Evolutionary conservation across 768 basidiomycete species (phyloP), one percentile per base, ranked within the genome.

Genomic region (Panaeolus cyanescens): DNA sequence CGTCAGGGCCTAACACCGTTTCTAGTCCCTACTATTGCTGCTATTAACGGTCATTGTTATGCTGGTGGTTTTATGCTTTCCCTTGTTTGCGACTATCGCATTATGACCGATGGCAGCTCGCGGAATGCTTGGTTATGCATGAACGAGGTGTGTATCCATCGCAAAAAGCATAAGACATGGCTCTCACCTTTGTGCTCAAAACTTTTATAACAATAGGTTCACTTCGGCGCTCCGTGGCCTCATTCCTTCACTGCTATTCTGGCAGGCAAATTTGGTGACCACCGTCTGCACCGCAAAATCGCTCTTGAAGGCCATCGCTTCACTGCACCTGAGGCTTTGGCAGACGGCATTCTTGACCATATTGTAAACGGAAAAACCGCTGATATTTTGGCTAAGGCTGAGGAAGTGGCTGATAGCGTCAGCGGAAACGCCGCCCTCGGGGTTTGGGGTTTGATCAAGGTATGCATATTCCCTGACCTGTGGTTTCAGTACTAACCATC

Each of bases 81-180:
- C 2, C 74, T 97, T 54, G 83, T 82, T 3, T 96, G 93, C 71
- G 95, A 97, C 73, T 95, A 92, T 75, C 85, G 95, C 37, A 82
- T 96, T 59, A 95, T 96, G 88, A 92, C 87, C 13, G 88, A 92
- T 65, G 94, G 90, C 15, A 87, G 79, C 67, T 84, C 82, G 66
- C 88, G 88, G 31, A 87, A 88, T 68, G 89, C 90, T 1, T 95
- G 93, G 90, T 75, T 92, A 56, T 92, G 89, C 71, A 96, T 97
- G 95, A 98, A 96, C 70, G 95, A 96, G 79, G 90, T 92, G 58
- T 70, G 69, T 55, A 10, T 20, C 17, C 9, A 30, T 25, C 15
- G 5, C 25, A 45, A 28, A 28, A 50, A 28, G 15, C 4, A 15
- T 5, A 5, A n/a, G 37, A 12, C 30, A 25, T 19, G n/a, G 12